Conservation (phyloP, 2,329 filamentous ascomycete species). For the Helicocarpus griseus region DNA sequence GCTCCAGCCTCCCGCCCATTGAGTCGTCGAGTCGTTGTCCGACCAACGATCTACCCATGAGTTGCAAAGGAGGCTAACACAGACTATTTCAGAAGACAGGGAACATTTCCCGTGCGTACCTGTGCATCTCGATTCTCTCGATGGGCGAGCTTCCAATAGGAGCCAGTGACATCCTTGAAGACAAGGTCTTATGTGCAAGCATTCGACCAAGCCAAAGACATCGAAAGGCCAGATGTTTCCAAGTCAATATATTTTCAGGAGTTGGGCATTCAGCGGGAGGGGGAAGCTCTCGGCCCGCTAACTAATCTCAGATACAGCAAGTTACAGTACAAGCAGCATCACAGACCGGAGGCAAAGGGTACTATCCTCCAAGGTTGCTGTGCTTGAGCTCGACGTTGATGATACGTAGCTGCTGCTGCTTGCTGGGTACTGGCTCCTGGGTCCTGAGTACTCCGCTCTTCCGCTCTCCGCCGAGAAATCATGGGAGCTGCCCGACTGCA, state of each 20-base stretch:
- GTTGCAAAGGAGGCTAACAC: background rate
- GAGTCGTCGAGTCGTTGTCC: background rate
- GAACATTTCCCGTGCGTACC: background rate
- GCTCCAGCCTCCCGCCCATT: background rate
- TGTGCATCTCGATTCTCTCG: background rate
- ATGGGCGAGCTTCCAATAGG: background rate
- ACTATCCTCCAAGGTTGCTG: too few species aligned
- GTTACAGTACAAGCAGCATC: too few species aligned
- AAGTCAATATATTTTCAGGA: background rate
- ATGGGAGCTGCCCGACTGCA: too few species aligned
- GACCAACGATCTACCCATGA: background rate
- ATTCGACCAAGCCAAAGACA: background rate
- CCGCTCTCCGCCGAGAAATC: too few species aligned
- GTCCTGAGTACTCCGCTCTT: too few species aligned
- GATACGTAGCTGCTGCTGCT: too few species aligned
- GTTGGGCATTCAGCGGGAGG: background rate
- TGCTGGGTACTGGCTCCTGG: too few species aligned
- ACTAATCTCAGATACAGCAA: too few species aligned
- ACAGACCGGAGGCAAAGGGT: too few species aligned
- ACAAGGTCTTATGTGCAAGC: background rate
- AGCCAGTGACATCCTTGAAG: background rate
- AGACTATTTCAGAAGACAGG: background rate
- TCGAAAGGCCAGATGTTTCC: background rate
- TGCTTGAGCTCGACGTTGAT: too few species aligned
- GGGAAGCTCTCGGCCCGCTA: too few species aligned